Evolutionary conservation across 768 basidiomycete genomes (phyloP).

Genomic region (Serendipita sp.): DNA sequence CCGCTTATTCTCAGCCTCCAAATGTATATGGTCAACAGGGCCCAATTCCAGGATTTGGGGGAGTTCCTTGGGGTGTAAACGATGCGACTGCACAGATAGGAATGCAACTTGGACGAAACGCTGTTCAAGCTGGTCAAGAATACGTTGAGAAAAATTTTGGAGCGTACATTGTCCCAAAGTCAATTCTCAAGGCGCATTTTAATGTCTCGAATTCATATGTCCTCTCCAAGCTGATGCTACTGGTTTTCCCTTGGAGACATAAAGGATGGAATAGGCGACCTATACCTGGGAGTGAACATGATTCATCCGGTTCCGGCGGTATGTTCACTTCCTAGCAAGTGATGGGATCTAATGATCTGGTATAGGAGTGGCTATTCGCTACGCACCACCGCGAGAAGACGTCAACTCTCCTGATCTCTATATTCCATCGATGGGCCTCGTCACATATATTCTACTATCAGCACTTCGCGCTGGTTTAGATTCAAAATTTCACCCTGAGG

Average conservation of each 20-base stretch:
- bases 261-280: conserved; percentile 45
- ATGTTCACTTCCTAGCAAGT: neutral
- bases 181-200: conserved; percentile 76
- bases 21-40: conserved; percentile 14
- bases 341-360: neutral
- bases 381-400: conserved; percentile 87
- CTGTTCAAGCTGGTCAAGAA: conserved; percentile 85
- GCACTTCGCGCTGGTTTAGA: conserved; percentile 74
- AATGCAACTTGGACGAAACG: conserved; percentile 85
- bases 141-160: conserved; percentile 89
- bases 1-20: conserved; percentile 21
- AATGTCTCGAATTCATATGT: conserved; percentile 96
- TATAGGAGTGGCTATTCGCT: conserved; percentile 13
- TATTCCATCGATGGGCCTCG: conserved; percentile 90
- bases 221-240: conserved; percentile 65
- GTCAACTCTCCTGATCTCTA: conserved; percentile 94
- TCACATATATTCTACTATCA: conserved; percentile 84
- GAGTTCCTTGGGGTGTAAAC: conserved; percentile 43
- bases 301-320: neutral
- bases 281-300: neutral
- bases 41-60: conserved; percentile 23
- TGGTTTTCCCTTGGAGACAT: conserved; percentile 94
- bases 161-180: conserved; percentile 9
- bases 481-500: conserved; percentile 70
- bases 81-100: conserved; percentile 90